Conservation (phyloP, 2,329 filamentous ascomycete genomes). For the Pyricularia grisea region DNA sequence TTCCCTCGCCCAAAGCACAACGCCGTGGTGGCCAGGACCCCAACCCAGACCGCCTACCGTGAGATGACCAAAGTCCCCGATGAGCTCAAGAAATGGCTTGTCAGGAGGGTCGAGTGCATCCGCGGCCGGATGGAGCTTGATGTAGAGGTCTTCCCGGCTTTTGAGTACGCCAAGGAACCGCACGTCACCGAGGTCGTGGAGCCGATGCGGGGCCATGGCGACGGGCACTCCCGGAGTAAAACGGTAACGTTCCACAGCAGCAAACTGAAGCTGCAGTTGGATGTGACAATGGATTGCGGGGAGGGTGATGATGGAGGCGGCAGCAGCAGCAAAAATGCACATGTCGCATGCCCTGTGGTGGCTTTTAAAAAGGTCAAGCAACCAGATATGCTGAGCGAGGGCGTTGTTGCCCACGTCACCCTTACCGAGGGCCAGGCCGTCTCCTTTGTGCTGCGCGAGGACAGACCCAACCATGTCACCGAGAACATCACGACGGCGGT, state of each 20-base stretch:
- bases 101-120: slow-evolving; percentile 64
- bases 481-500: slow-evolving; percentile 46
- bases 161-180: slow-evolving; percentile 56
- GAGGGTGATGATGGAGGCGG: slow-evolving; percentile 28
- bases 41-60: slow-evolving; percentile 41
- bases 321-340: not conserved
- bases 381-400: slow-evolving; percentile 47
- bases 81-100: slow-evolving; percentile 61
- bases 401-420: slow-evolving; percentile 49
- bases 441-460: slow-evolving; percentile 59
- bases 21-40: slow-evolving; percentile 36
- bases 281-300: slow-evolving; percentile 56
- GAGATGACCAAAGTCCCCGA: slow-evolving; percentile 45
- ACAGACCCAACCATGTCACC: slow-evolving; percentile 47
- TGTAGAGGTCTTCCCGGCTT: slow-evolving; percentile 63
- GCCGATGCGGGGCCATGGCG: slow-evolving; percentile 26
- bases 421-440: slow-evolving; percentile 58
- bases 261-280: slow-evolving; percentile 52
- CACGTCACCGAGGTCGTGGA: slow-evolving; percentile 51
- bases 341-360: slow-evolving; percentile 37
- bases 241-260: slow-evolving; percentile 54
- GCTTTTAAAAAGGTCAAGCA: slow-evolving; percentile 43
- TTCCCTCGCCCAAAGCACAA: slow-evolving; percentile 60
- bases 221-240: slow-evolving; percentile 34
- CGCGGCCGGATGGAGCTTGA: slow-evolving; percentile 57